Conservation (phyloP, 495 filamentous ascomycete genomes). For the Talaromyces liani region DNA sequence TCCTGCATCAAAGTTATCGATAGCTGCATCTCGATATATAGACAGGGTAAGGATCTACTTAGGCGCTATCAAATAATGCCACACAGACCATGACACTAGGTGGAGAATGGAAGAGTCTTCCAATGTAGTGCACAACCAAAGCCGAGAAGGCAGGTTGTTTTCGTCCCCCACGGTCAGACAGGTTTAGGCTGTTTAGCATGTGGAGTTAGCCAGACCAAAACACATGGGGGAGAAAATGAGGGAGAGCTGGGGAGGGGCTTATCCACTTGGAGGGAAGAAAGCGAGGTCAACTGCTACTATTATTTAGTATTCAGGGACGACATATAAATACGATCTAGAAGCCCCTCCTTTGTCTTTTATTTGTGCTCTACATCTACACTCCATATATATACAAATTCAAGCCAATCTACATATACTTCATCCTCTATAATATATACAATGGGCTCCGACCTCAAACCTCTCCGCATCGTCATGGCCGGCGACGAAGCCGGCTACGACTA, state of each 20-base stretch:
- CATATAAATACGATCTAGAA: not conserved
- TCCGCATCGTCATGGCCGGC: slow-evolving; percentile 54
- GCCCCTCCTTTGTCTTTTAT: not conserved
- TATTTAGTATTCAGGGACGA: not conserved
- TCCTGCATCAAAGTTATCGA: not conserved
- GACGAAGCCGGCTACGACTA: slow-evolving; percentile 74
- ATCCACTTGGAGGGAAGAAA: not conserved
- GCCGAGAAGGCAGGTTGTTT: not conserved
- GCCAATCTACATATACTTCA: not conserved
- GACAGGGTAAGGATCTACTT: not conserved
- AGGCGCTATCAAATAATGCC: not conserved
- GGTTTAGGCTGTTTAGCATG: not conserved
- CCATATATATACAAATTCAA: not conserved
- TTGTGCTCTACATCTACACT: not conserved
- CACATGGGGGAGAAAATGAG: not conserved
- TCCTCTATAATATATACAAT: slow-evolving; percentile 16
- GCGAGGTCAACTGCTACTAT: not conserved
- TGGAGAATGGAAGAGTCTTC: not conserved
- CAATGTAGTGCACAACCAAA: not conserved
- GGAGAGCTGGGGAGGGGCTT: not conserved
- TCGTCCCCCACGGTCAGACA: not conserved
- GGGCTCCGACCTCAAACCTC: slow-evolving; percentile 33
- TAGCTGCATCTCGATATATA: not conserved
- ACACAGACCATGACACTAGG: not conserved
- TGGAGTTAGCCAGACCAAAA: not conserved